phyloP scores from a whole-genome alignment of 176 grass and related monocot genomes.

The Rhynchospora tenuis region DNA sequence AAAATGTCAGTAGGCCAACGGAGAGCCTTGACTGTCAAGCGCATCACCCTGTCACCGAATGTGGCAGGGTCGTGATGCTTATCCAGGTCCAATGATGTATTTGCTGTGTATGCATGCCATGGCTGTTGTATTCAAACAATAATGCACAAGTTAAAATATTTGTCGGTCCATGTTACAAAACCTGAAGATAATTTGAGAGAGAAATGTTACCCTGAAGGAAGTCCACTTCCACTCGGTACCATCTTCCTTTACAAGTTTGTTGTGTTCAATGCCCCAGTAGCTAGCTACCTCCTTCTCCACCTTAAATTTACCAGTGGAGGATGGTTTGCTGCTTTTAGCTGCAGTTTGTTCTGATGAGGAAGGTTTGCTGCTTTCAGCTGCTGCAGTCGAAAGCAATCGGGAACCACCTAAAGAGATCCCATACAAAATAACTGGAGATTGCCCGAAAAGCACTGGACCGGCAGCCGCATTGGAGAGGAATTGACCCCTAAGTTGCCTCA shows the following conservation, averaged over 20 bases:
- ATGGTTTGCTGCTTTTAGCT: neutral
- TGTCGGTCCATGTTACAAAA: neutral
- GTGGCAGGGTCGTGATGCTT: conserved; percentile 63
- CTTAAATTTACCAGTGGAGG: neutral
- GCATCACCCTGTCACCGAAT: conserved; percentile 58
- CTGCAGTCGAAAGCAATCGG: neutral
- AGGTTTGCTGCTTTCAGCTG: neutral
- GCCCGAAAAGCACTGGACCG: neutral
- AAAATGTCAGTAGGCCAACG: conserved; percentile 70
- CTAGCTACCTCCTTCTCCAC: conserved; percentile 47
- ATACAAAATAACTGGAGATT: neutral
- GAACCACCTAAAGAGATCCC: neutral
- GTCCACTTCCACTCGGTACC: conserved; percentile 81
- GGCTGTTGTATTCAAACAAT: conserved; percentile 28
- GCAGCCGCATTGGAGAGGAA: conserved; percentile 18
- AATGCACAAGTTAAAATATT: neutral
- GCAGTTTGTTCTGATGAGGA: neutral
- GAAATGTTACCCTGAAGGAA: conserved; percentile 56
- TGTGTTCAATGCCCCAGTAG: conserved; percentile 64
- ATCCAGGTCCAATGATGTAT: conserved; percentile 51
- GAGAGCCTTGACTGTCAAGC: conserved; percentile 62
- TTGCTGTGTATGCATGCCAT: conserved; percentile 64
- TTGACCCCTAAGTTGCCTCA: conserved; percentile 33
- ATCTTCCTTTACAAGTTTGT: conserved; percentile 55
- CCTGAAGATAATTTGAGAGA: neutral